phyloP scores from a whole-genome alignment of 768 basidiomycete genomes.

The Lentinula detonsa region DNA sequence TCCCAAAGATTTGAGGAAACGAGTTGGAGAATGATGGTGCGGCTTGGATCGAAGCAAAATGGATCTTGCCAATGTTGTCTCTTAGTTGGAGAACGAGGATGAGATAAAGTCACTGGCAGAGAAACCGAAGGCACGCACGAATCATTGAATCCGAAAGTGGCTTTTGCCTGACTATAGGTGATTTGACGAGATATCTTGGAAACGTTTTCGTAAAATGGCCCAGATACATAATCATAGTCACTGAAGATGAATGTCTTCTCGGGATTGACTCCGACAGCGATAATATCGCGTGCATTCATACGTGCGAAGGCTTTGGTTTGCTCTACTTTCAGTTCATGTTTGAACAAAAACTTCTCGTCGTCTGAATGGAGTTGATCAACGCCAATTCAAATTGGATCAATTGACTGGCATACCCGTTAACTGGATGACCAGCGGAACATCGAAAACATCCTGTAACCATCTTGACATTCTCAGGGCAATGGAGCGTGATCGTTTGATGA shows the following conservation, averaged over 20 bases:
- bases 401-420: constrained; percentile 63
- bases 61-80: constrained; percentile 97
- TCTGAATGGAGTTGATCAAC: constrained; percentile 37
- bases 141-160: constrained; percentile 94
- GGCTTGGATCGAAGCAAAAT: constrained; percentile 94
- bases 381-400: background rate
- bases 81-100: constrained; percentile 32
- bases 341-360: constrained; percentile 99
- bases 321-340: constrained; percentile 87
- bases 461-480: constrained; percentile 29
- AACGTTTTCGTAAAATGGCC: constrained; percentile 91
- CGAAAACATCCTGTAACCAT: constrained; percentile 96
- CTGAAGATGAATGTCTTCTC: constrained; percentile 98
- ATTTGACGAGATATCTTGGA: constrained; percentile 90
- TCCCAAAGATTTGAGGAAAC: constrained; percentile 96
- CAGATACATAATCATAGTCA: constrained; percentile 84
- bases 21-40: constrained; percentile 97
- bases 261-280: constrained; percentile 89
- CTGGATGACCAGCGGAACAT: constrained; percentile 92
- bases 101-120: background rate
- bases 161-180: constrained; percentile 88
- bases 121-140: constrained; percentile 54
- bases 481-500: background rate
- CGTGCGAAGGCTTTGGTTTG: constrained; percentile 78
- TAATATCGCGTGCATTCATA: constrained; percentile 92